Percentiles rank a stretch among this genome's conserved stretches.
These are phyloP conservation scores for Wickerhamomyces ciferrii DNA, from an alignment of 805 yeast genomes.

Conservation along the genomic window DNA sequence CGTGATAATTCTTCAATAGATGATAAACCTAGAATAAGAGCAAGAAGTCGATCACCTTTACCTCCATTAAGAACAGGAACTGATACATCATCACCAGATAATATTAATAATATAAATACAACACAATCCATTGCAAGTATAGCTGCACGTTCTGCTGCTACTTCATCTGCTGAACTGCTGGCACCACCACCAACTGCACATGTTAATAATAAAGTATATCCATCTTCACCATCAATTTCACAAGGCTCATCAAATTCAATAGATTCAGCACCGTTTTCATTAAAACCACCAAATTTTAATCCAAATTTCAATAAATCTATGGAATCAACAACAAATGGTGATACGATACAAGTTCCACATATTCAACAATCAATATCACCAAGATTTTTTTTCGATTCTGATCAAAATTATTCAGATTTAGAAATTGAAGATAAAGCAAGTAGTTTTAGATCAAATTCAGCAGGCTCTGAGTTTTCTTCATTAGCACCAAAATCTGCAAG, in stretches of 20 bases:
- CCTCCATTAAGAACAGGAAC: constrained; percentile 4
- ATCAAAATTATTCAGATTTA: background rate
- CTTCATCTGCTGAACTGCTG: background rate
- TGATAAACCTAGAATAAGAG: background rate
- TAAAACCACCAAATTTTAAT: background rate
- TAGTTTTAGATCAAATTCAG: background rate
- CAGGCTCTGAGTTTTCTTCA: background rate
- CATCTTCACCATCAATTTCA: constrained; percentile 11
- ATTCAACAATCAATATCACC: background rate
- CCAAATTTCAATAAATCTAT: background rate
- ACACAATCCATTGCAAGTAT: constrained; percentile 1
- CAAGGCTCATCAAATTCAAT: constrained; percentile 9
- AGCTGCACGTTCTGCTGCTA: constrained; percentile 2
- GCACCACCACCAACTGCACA: constrained; percentile 3
- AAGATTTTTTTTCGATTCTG: background rate
- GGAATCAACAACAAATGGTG: background rate
- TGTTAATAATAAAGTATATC: background rate
- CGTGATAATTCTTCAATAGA: background rate
- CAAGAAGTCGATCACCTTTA: background rate
- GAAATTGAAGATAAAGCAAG: background rate
- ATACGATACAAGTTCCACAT: background rate
- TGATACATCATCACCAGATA: background rate
- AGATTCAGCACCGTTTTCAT: constrained; percentile 11
- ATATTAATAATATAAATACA: background rate
- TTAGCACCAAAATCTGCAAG: background rate